Base-by-base conservation (phyloP, 768 basidiomycete genomes). In the Daedaleopsis sinensis region DNA sequence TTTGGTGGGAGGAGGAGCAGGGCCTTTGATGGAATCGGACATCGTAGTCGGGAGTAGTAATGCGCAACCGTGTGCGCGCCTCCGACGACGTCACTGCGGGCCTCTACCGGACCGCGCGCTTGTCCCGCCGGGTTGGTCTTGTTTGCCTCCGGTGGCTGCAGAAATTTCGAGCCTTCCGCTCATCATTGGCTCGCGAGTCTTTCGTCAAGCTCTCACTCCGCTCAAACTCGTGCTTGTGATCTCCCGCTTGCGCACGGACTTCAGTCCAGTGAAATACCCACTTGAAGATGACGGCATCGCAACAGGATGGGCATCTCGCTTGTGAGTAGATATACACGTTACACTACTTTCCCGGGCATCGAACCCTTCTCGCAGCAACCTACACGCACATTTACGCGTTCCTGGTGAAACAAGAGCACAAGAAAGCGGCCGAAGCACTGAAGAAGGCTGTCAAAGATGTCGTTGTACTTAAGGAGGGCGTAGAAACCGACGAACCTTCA, bases 321-420 rank as follows among this genome's bases (percentile, higher is more conserved):
- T 50, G 66, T 67, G 23, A 39, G 66, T 58, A 7, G 27, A 32
- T 12, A 3, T 37, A 1, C 1, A 38, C 19, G 21, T 12, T 36
- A 5, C 21, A 38, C 19, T 11, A 1, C 18, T 21, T 13, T 16
- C 18, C 15, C 13, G 37, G 16, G 23, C 13, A 43, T 55, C 51
- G 19, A 62, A 27, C 9, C 16, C 6, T 46, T 23, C 49, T 18
- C 39, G 36, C 69, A 93, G 93, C 80, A 23, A 88, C 90, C 5
- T 95, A 93, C 78, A 82, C 84, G 66, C 75, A 93, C 52, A 86
- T 95, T 59, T 82, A 93, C 69, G 77, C 84, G 10, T 95, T 94
- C 75, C 79, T 95, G 39, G 78, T 73, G 59, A 82, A 85, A 68
- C 84, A 81, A 50, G 80, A 83, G 0, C 89, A 93, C 72, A 70